Base-by-base conservation (phyloP, 345 rosid genomes). In the Sapria himalayana region DNA sequence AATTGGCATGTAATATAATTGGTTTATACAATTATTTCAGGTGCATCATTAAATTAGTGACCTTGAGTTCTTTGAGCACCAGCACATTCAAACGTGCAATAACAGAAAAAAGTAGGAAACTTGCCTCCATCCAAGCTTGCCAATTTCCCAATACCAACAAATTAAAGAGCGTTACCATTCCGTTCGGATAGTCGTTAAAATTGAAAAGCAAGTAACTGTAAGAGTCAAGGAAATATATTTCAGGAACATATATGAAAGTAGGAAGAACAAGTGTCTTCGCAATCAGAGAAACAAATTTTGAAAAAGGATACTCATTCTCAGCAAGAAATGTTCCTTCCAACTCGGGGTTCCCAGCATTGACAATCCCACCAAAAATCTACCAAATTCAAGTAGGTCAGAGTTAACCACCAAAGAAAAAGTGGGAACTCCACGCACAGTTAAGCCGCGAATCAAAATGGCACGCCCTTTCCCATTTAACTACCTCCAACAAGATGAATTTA, bases 71-170 rank as follows among this genome's bases (percentile, higher is more conserved):
- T n/a, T n/a, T n/a, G n/a, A n/a, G n/a, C n/a, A n/a, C n/a, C n/a
- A n/a, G n/a, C n/a, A n/a, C n/a, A n/a, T n/a, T n/a, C n/a, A n/a
- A n/a, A n/a, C n/a, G n/a, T n/a, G n/a, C n/a, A n/a, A n/a, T n/a
- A n/a, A n/a, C n/a, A n/a, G n/a, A n/a, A n/a, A n/a, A n/a, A n/a
- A n/a, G n/a, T n/a, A n/a, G n/a, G n/a, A n/a, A n/a, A n/a, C n/a
- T n/a, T 70, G 82, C 98, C 95, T 89, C 66, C 84, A 89, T 79
- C 95, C 95, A 89, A 1, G 27, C 57, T 60, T 89, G 98, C 98
- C 98, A 82, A 45, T 79, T 79, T 20, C 72, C 72, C 98, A 82
- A 27, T 11, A 89, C 95, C 48, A 89, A 63, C 76, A 82, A 55
- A 65, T 77, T 82, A 62, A 89, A 89, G 34, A 89, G 93, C 4